phyloP scores from a whole-genome alignment of 23 red algal genomes.

The Gracilaria domingensis region DNA sequence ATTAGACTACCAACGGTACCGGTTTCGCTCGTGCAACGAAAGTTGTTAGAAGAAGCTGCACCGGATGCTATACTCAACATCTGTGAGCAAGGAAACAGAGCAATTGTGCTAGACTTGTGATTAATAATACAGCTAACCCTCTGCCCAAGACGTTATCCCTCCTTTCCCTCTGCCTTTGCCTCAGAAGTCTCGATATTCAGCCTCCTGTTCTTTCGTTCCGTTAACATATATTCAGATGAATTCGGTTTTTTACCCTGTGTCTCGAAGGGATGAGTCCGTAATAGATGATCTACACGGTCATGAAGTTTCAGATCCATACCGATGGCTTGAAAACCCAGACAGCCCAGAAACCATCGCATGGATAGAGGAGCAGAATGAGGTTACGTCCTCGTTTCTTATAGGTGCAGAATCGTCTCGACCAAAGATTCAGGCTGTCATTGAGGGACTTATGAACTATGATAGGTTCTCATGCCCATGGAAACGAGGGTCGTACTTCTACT shows the following conservation, averaged over 20 bases:
- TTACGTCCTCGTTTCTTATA: slow-evolving; percentile 60
- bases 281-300: slow-evolving; percentile 73
- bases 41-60: too few relatives aligned
- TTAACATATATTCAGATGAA: background rate
- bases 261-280: slow-evolving; percentile 60
- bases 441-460: slow-evolving; percentile 74
- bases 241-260: slow-evolving; percentile 31
- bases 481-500: slow-evolving; percentile 59
- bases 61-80: too few relatives aligned
- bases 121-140: too few relatives aligned
- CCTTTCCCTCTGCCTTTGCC: background rate
- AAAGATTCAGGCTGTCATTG: slow-evolving; percentile 31
- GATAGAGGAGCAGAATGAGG: slow-evolving; percentile 59
- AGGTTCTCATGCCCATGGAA: slow-evolving; percentile 59
- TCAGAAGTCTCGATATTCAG: background rate
- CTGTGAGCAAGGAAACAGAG: too few relatives aligned
- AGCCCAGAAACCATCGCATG: slow-evolving; percentile 63
- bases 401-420: slow-evolving; percentile 39
- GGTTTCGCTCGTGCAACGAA: too few relatives aligned
- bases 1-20: too few relatives aligned
- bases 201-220: background rate
- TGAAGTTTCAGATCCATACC: slow-evolving; percentile 77
- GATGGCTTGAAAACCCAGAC: slow-evolving; percentile 83
- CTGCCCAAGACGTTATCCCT: background rate
- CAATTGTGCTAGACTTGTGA: too few relatives aligned